Conservation (phyloP, 164 flowering plant genomes). For the Sextonia rubra region DNA sequence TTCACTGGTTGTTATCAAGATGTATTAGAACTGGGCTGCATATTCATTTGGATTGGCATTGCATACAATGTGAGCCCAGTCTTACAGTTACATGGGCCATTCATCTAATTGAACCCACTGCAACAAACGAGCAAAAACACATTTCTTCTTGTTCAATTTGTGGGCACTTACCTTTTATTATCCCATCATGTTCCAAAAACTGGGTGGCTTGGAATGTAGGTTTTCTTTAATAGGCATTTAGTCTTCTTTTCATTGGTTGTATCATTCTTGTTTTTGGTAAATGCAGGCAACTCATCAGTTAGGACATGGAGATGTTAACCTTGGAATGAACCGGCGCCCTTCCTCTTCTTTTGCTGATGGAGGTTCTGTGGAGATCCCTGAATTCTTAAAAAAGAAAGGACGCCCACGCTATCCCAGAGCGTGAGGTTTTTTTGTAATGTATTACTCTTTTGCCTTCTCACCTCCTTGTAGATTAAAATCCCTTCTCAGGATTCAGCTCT, state of each 20-base stretch:
- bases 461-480: not conserved
- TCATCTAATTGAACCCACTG: not conserved
- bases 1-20: not conserved
- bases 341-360: conserved; percentile 56
- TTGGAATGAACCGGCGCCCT: conserved; percentile 54
- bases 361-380: conserved; percentile 76
- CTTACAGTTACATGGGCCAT: not conserved
- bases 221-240: not conserved
- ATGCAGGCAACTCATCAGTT: conserved; percentile 44
- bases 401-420: conserved; percentile 86
- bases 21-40: not conserved
- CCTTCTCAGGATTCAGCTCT: not conserved
- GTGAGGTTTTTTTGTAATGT: conserved; percentile 18
- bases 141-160: not conserved
- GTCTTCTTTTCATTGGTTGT: not conserved
- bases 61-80: not conserved
- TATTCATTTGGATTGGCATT: not conserved
- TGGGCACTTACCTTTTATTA: not conserved
- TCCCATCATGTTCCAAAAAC: not conserved
- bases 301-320: conserved; percentile 39
- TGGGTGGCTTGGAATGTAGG: not conserved
- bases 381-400: conserved; percentile 89
- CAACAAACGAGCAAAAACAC: not conserved
- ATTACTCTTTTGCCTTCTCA: too few relatives aligned
- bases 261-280: not conserved